These are phyloP conservation scores for Lineolata rhizophorae DNA, from an alignment of 495 filamentous ascomycete species.

Conservation along the genomic window DNA sequence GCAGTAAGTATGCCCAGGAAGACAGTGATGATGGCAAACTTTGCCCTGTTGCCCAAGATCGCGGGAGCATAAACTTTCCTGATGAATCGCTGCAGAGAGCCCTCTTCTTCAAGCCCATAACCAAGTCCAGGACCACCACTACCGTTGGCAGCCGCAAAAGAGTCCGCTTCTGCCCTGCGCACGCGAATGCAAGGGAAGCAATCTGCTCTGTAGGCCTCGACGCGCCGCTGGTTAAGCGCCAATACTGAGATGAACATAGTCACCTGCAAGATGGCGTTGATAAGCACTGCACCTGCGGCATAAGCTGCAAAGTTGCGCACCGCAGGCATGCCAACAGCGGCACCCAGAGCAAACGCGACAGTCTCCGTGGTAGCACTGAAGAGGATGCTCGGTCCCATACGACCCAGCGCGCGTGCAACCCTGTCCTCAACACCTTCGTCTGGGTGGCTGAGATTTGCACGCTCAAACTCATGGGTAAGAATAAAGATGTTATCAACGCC, in stretches of 20 bases:
- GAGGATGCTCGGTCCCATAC: constrained; percentile 94
- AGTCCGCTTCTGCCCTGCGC: constrained; percentile 33
- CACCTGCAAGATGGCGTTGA: constrained; percentile 85
- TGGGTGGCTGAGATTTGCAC: constrained; percentile 72
- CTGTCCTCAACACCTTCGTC: constrained; percentile 70
- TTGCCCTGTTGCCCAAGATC: constrained; percentile 56
- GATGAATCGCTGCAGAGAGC: constrained; percentile 61
- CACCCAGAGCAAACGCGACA: constrained; percentile 75
- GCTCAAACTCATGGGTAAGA: constrained; percentile 94
- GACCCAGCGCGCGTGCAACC: constrained; percentile 62
- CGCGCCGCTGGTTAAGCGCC: constrained; percentile 69
- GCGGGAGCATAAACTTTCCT: constrained; percentile 68
- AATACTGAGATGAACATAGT: constrained; percentile 92
- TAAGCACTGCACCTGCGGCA: constrained; percentile 85
- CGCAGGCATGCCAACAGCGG: constrained; percentile 89
- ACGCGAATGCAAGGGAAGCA: constrained; percentile 78
- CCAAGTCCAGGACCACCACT: too few relatives aligned
- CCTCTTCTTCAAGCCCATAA: constrained; percentile 68
- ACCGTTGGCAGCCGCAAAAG: too few relatives aligned
- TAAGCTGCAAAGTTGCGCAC: constrained; percentile 94
- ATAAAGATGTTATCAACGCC: constrained; percentile 98
- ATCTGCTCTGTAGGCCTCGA: constrained; percentile 71
- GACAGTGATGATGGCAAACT: constrained; percentile 46
- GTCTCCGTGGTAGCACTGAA: constrained; percentile 88
- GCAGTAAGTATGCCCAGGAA: constrained; percentile 81